Base-by-base conservation (phyloP, 2,329 filamentous ascomycete species). In the Arthrobotrys megalospora region DNA sequence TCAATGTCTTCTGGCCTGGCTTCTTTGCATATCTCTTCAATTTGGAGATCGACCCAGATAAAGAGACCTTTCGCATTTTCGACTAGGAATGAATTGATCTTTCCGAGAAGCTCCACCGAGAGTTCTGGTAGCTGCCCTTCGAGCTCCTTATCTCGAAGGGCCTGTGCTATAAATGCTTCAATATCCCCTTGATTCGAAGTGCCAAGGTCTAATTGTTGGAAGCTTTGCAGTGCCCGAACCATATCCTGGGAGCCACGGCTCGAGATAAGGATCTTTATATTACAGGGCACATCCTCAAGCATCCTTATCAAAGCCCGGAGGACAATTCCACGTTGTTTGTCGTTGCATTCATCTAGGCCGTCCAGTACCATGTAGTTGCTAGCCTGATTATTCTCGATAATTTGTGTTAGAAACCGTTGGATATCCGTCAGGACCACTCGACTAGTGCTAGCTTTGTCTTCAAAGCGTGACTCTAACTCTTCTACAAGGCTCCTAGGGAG, bases 321-420 rank as follows among this genome's bases (percentile, higher is more conserved):
- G 65, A 83, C 14, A 50, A 52, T 52, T 28, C 55, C 58, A 50
- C 81, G 81, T 24, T 84, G 80, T 10, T 43, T 47, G 7, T 76
- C 73, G 21, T 82, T 80, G 50, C 80, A 83, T 79, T 85, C 84
- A 69, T 85, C 84, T 1, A 85, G 19, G 1, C 81, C 83, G 80
- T 85, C 84, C 36, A 85, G 81, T 1, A 84, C 64, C 14, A 85
- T 80, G 24, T 81, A 83, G 38, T 48, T 76, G 10, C 12, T 65
- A 19, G 64, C 48, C 6, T 66, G 16, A 16, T 65, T 70, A 1
- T 19, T 32, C 1, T 68, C 63, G 3, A 76, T 7, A 12, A 72
- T 48, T 3, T 67, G 6, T 24, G 78, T 55, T 11, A 79, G 3
- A n/a, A 70, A 53, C 3, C 10, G n/a, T 32, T 65, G 65, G n/a